Evolutionary conservation across 208 protist genomes (phyloP), one percentile per base, ranked within the genome.

Genomic region (Kentomonas sorsogonicus): DNA sequence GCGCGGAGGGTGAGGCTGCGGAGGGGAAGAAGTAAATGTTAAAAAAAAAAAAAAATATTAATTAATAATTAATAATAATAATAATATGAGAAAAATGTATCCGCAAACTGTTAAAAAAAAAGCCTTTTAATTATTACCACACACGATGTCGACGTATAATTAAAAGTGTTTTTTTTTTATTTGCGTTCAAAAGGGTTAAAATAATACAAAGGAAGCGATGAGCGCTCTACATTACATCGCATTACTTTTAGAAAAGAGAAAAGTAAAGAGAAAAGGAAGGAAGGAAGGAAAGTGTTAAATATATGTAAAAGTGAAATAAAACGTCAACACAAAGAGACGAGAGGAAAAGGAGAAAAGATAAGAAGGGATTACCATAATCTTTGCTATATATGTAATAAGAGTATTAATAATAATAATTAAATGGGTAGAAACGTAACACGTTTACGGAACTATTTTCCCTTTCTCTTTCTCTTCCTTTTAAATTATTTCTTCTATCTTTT

Each of bases 21-120:
- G 54, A 30, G 4, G 25, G 51, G 38, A 76, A 73, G 50, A 67
- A 74, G 31, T 26, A 41, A 20, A 3, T 47, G 29, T 22, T 58
- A 33, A 55, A 27, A 13, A 38, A 20, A 34, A 46, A 46, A 9
- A 45, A 58, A 18, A 20, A 46, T 20, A 50, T 33, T 22, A 52
- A 38, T 36, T 16, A 44, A 43, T 25, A 40, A 44, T 26, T 43
- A 22, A 34, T 31, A 53, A 23, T 40, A 56, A 41, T 20, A 56
- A 48, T 40, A 53, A 38, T 59, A 44, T 43, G 11, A 11, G 30
- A 53, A 23, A 38, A 18, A 56, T 48, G 25, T 48, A 48, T 48
- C 16, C n/a, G n/a, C n/a, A n/a, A n/a, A n/a, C n/a, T n/a, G n/a
- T n/a, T n/a, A n/a, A 47, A 20, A 46, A 47, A 59, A 16, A 45